Evolutionary conservation across 2,329 filamentous ascomycete species (phyloP).

Genomic region (Claviceps fusiformis): DNA sequence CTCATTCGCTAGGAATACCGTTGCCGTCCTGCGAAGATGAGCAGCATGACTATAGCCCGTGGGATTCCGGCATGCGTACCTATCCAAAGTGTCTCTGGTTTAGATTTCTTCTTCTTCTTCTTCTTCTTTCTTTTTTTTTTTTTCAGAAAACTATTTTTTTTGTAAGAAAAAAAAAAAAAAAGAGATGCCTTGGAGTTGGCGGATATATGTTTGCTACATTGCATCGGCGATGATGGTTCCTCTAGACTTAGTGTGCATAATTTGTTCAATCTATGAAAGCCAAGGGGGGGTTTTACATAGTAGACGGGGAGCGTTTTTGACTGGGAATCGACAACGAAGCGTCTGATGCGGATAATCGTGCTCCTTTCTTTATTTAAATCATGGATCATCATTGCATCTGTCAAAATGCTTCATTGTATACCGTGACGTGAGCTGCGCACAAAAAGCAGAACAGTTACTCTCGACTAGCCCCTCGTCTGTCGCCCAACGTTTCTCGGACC

Average conservation of each 20-base stretch:
- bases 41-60: background rate
- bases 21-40: background rate
- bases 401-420: background rate
- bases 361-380: background rate
- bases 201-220: constrained; percentile 1
- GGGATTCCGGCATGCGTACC: background rate
- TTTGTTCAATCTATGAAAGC: background rate
- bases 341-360: background rate
- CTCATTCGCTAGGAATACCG: constrained; percentile 13
- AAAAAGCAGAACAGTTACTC: background rate
- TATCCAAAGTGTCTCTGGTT: background rate
- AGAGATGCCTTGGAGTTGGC: constrained; percentile 2
- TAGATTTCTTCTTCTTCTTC: background rate
- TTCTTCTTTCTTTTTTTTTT: no score
- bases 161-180: no score
- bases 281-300: background rate
- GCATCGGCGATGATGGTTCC: constrained; percentile 1
- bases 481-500: no score
- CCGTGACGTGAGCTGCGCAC: background rate
- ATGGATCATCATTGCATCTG: background rate
- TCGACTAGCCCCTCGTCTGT: no score
- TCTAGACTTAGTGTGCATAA: background rate
- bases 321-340: no score
- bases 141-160: no score
- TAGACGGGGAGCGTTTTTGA: background rate